A percentile compares a stretch with the other conserved stretches of the same genome.
Evolutionary conservation across 352 stramenopile genomes (phyloP).

Genomic region (Globisporangium orthogonon): DNA sequence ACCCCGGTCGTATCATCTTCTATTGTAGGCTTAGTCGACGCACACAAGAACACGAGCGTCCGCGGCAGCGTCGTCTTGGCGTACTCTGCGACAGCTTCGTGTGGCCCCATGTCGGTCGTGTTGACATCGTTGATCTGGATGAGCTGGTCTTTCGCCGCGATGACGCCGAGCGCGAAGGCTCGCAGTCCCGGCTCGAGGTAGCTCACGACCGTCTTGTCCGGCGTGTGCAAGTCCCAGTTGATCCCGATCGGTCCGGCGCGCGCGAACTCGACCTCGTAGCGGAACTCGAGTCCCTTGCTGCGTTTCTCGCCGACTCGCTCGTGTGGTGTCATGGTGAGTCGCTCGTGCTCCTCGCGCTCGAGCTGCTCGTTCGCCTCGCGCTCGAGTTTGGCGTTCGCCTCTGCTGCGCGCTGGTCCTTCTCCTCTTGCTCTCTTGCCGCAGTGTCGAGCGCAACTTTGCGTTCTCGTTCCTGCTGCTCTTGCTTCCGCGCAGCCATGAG

Average conservation of each 20-base stretch:
- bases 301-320: constrained; percentile 30
- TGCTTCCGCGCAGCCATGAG: constrained; percentile 20
- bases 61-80: constrained; percentile 29
- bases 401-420: constrained; percentile 21
- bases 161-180: constrained; percentile 40
- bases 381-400: constrained; percentile 30
- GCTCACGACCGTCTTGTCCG: constrained; percentile 45
- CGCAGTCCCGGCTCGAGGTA: constrained; percentile 45
- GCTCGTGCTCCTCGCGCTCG: constrained; percentile 39
- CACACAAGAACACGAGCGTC: constrained; percentile 45
- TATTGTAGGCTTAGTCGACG: constrained; percentile 8
- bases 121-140: constrained; percentile 65
- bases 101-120: constrained; percentile 40
- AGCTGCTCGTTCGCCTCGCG: constrained; percentile 21
- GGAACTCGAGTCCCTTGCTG: constrained; percentile 44
- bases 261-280: constrained; percentile 56
- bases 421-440: constrained; percentile 25
- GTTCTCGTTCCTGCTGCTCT: constrained; percentile 22
- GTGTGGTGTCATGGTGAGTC: constrained; percentile 51
- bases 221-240: constrained; percentile 60
- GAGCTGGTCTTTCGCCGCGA: constrained; percentile 46
- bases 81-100: constrained; percentile 52
- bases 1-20: constrained; percentile 9
- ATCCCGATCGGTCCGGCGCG: constrained; percentile 51
- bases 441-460: constrained; percentile 26